Conservation (phyloP, 2,329 filamentous ascomycete species). For the Colletotrichum spinosum region DNA sequence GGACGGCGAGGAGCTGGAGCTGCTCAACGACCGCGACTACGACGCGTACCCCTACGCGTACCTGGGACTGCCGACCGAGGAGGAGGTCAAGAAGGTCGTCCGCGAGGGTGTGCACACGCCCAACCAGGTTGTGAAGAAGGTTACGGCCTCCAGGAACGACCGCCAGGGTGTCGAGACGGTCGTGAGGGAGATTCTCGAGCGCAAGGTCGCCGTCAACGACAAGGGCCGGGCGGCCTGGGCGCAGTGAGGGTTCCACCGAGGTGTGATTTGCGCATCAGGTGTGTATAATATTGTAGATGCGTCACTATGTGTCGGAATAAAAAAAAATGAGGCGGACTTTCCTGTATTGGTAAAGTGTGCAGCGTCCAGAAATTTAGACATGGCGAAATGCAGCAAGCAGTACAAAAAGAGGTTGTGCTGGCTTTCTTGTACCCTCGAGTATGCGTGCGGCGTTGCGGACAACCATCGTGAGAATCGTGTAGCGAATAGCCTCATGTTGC, state of each 20-base stretch:
- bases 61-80: conserved; percentile 81
- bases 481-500: conserved; percentile 10
- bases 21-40: conserved; percentile 75
- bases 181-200: conserved; percentile 73
- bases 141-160: conserved; percentile 68
- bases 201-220: conserved; percentile 66
- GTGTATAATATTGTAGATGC: conserved; percentile 37
- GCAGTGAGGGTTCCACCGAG: conserved; percentile 25
- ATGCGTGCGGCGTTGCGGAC: no score
- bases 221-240: conserved; percentile 58
- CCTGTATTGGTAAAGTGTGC: not conserved
- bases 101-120: conserved; percentile 52
- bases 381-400: no score
- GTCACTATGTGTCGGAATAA: conserved; percentile 32
- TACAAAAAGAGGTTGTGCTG: no score
- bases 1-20: conserved; percentile 59
- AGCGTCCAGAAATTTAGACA: no score
- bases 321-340: conserved; percentile 14
- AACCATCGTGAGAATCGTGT: not conserved
- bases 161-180: conserved; percentile 79
- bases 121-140: conserved; percentile 71
- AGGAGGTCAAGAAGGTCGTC: conserved; percentile 63
- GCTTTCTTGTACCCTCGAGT: no score
- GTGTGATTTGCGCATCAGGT: conserved; percentile 14
- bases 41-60: conserved; percentile 76